Evolutionary conservation across 805 yeast species (phyloP), one percentile per base, ranked within the genome.

Genomic region (Metschnikowia baotianmanensis): DNA sequence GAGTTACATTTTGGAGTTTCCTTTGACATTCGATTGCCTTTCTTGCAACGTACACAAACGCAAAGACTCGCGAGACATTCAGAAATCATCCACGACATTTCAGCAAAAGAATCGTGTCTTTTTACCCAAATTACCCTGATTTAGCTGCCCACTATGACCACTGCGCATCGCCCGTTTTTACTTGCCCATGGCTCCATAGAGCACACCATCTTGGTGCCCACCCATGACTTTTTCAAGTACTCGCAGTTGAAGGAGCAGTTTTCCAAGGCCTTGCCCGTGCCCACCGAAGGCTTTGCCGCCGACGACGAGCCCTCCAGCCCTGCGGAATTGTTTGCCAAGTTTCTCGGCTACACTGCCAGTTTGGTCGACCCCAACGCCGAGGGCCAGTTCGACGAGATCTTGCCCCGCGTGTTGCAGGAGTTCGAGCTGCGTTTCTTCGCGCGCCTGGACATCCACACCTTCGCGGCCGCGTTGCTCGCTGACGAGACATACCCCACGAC

Each of bases 201-300:
- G 71, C 88, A 89, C 63, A 83, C 91, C 16, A 71, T 91, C 39
- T 74, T 90, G 56, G 89, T 93, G 41, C 96, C 98, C 36, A 81
- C 93, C 28, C 77, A 80, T 42, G 74, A 82, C 40, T 84, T 86
- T 59, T 78, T 88, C 56, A 78, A 82, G 56, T 86, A 86, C 59
- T 83, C 91, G 45, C 96, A 90, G 67, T 76, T 93, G 54, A 85
- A 86, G 56, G 90, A 88, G 51, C 95, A 83, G 65, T 93, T 91
- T 63, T 71, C 69, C 57, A 85, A 86, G 59, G 68, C 81, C 16
- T 77, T 93, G 51, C 91, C 95, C 7, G 78, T 76, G 34, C 80
- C 80, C 30, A 84, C 96, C 31, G 96, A 87, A 58, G 93, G 84
- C 12, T 82, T 77, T 52, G 91, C 90, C 35, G 83, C 78, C 43